These are phyloP conservation scores for Neofusicoccum umdonicola DNA, from an alignment of 2,329 filamentous ascomycete genomes.

Conservation along the genomic window DNA sequence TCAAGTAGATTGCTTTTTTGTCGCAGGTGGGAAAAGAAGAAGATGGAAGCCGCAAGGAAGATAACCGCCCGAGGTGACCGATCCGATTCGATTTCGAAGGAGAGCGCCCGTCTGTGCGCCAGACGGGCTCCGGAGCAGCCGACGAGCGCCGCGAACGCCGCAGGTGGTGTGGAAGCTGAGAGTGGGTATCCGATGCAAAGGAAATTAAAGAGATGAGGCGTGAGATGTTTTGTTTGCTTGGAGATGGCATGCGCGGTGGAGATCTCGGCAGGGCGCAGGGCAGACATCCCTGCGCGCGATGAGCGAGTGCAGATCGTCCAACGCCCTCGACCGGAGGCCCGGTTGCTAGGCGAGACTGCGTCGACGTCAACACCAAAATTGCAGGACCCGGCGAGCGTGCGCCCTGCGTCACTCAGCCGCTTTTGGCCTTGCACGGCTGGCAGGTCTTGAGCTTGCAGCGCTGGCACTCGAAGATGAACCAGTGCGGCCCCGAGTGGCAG, in stretches of 20 bases:
- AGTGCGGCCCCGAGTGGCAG: constrained; percentile 52
- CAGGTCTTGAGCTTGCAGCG: constrained; percentile 53
- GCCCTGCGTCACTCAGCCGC: constrained; percentile 28
- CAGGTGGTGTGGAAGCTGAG: background rate
- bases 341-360: constrained; percentile 3
- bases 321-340: constrained; percentile 8
- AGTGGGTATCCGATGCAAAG: constrained; percentile 2
- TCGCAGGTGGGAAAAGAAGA: constrained; percentile 16
- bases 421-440: constrained; percentile 45
- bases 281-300: constrained; percentile 12
- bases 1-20: constrained; percentile 17
- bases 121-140: constrained; percentile 18
- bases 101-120: constrained; percentile 3
- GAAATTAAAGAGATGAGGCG: background rate
- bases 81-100: constrained; percentile 21
- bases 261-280: constrained; percentile 9
- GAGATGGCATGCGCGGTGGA: background rate
- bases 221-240: constrained; percentile 1
- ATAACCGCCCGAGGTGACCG: constrained; percentile 20
- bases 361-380: constrained; percentile 17
- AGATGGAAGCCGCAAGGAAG: constrained; percentile 20
- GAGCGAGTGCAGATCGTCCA: constrained; percentile 10
- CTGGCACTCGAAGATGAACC: constrained; percentile 51
- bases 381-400: background rate
- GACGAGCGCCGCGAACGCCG: constrained; percentile 3